Evolutionary conservation across 2,329 filamentous ascomycete genomes (phyloP), one percentile per base, ranked within the genome.

Genomic region (Metarhizium humberi): DNA sequence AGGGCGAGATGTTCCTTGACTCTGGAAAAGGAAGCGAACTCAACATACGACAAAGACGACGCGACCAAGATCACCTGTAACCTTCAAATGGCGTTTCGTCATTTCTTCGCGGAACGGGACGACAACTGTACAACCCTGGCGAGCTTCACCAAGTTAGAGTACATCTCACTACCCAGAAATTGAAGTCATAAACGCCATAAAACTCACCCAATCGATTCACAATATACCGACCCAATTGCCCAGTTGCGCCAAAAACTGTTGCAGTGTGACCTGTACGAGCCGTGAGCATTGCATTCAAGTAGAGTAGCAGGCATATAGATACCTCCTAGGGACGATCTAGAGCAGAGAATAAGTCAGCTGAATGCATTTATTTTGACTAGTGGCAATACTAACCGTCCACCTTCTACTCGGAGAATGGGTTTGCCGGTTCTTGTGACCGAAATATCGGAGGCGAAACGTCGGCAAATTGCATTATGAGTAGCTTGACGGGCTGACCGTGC

Each of bases 171-270:
- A 16, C 5, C 4, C 10, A 16, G 36, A 32, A 30, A 8, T 13
- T 54, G 5, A 13, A 14, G 20, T 14, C 25, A 30, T 45, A 51
- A 34, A 13, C 3, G 20, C 6, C 25, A 30, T 45, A 51, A 34
- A 29, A 58, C 73, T 61, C 70, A 80, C 91, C 91, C 69, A 99
- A 81, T 71, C 90, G 84, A 76, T 96, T 96, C 69, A 99, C 94
- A 69, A 99, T 95, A 73, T 99, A 99, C 69, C 94, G 86, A 69
- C 94, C 94, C 55, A 99, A 78, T 72, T 95, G 92, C 61, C 94
- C 94, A 59, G 92, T 96, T 67, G 94, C 94, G 74, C 94, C 94
- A 75, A 99, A 99, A 66, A 99, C 92, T 57, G 94, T 99, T 59
- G 89, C 92, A 60, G 92, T 96, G 75, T 97, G 91, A 63, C 92